phyloP scores from a whole-genome alignment of 2,329 filamentous ascomycete genomes.

The Periconia sp. region DNA sequence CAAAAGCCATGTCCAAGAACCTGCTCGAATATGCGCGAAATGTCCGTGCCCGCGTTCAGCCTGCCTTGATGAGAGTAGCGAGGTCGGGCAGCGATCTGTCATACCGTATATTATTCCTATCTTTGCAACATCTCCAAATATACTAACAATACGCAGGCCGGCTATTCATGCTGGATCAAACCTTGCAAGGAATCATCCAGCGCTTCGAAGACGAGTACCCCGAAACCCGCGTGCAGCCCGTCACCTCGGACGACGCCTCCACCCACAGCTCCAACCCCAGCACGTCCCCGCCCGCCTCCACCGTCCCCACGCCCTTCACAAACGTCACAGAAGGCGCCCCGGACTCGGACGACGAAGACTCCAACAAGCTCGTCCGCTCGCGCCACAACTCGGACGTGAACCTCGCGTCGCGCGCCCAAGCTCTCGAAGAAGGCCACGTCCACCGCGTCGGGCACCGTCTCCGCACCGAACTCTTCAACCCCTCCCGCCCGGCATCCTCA shows the following conservation, averaged over 20 bases:
- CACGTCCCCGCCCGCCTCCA: slow-evolving; percentile 30
- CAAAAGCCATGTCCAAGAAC: slow-evolving; percentile 86
- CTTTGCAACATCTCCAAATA: background rate
- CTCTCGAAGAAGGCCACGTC: slow-evolving; percentile 69
- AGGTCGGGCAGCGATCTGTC: slow-evolving; percentile 71
- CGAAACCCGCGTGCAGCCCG: slow-evolving; percentile 66
- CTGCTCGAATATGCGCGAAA: slow-evolving; percentile 84
- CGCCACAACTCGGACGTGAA: slow-evolving; percentile 68
- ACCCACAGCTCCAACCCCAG: slow-evolving; percentile 34
- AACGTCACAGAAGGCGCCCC: slow-evolving; percentile 26
- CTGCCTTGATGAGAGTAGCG: slow-evolving; percentile 76
- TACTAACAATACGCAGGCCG: slow-evolving; percentile 56
- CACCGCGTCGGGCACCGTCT: slow-evolving; percentile 69
- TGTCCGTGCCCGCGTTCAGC: slow-evolving; percentile 80
- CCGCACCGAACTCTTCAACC: slow-evolving; percentile 61
- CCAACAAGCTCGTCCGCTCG: slow-evolving; percentile 51
- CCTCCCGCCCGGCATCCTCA: slow-evolving; percentile 28
- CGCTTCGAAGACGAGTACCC: slow-evolving; percentile 97
- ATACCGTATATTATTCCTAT: slow-evolving; percentile 64
- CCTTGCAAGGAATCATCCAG: slow-evolving; percentile 86
- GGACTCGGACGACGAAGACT: slow-evolving; percentile 47
- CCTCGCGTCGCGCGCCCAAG: slow-evolving; percentile 64
- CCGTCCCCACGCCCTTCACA: slow-evolving; percentile 32
- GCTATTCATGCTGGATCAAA: slow-evolving; percentile 83
- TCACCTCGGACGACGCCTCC: slow-evolving; percentile 27